A percentile compares a stretch with the other conserved stretches of the same genome.
Evolutionary conservation across 306 rosid species (phyloP).

Genomic region (Lathyrus aphaca): DNA sequence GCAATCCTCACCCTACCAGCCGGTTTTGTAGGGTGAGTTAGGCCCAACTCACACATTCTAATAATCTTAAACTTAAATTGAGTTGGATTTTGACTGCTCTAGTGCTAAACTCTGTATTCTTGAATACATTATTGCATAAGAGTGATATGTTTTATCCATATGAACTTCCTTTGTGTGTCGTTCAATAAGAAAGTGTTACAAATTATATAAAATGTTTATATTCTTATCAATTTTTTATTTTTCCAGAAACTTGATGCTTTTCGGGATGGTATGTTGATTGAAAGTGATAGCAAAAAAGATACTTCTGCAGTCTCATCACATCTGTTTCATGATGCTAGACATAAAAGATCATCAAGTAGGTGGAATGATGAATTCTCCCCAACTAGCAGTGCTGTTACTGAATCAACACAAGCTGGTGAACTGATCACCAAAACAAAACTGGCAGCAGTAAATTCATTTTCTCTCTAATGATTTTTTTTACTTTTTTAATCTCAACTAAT

Average conservation of each 20-base stretch:
- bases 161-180: conserved; percentile 1
- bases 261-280: conserved; percentile 57
- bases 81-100: conserved; percentile 10
- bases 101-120: conserved; percentile 22
- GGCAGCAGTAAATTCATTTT: conserved; percentile 40
- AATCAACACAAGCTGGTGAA: conserved; percentile 88
- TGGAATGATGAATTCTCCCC: conserved; percentile 88
- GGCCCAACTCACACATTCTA: too few species aligned
- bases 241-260: conserved; percentile 64
- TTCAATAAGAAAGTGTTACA: conserved; percentile 21
- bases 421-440: conserved; percentile 69
- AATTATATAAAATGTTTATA: conserved; percentile 19
- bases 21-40: too few species aligned
- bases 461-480: conserved; percentile 16
- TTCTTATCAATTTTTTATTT: neutral
- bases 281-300: conserved; percentile 72
- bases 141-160: conserved; percentile 1
- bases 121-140: neutral
- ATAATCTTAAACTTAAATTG: conserved; percentile 16
- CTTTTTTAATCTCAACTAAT: conserved; percentile 26
- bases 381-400: conserved; percentile 74
- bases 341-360: conserved; percentile 80
- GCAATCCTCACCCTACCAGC: too few species aligned
- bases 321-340: conserved; percentile 64
- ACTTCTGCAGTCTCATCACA: conserved; percentile 55